A percentile compares a stretch with the other conserved stretches of the same genome.
Conservation (phyloP, 2,329 filamentous ascomycete species). For the Alternaria triticina region DNA sequence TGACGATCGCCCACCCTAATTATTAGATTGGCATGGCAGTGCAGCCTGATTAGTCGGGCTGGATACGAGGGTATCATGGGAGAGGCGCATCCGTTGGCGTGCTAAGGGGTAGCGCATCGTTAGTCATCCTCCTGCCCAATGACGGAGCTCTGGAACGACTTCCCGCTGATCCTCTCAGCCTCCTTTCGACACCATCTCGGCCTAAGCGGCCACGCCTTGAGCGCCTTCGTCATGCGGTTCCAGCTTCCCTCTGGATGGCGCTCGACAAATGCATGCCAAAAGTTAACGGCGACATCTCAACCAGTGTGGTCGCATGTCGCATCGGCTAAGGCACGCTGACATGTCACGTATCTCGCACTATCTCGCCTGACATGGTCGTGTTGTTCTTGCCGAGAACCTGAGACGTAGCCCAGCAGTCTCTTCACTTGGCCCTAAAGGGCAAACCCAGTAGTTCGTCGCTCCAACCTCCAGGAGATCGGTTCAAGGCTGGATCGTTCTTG, state of each 20-base stretch:
- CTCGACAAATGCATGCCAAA: background rate
- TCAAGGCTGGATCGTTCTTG: constrained; percentile 10
- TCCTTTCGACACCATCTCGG: constrained; percentile 1
- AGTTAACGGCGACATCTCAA: background rate
- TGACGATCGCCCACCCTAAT: constrained; percentile 8
- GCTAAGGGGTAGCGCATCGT: constrained; percentile 10
- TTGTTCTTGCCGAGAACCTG: constrained; percentile 1
- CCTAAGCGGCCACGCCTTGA: background rate
- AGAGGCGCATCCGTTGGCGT: constrained; percentile 13
- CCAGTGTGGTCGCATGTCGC: background rate
- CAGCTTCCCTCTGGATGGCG: background rate
- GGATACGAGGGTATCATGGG: constrained; percentile 19
- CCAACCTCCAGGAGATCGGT: constrained; percentile 1
- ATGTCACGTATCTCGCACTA: background rate
- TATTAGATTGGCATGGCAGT: background rate
- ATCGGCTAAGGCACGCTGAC: background rate
- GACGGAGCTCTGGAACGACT: constrained; percentile 5
- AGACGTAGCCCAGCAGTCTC: constrained; percentile 7
- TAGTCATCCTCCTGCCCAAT: constrained; percentile 9
- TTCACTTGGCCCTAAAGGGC: constrained; percentile 10
- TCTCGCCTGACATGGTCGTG: background rate
- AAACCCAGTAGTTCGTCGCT: background rate
- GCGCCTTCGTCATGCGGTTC: background rate
- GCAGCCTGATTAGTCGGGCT: constrained; percentile 4
- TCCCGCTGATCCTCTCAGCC: constrained; percentile 17